Base-by-base conservation (phyloP, 116 monocot species). In the Papilionanthe hybrid region DNA sequence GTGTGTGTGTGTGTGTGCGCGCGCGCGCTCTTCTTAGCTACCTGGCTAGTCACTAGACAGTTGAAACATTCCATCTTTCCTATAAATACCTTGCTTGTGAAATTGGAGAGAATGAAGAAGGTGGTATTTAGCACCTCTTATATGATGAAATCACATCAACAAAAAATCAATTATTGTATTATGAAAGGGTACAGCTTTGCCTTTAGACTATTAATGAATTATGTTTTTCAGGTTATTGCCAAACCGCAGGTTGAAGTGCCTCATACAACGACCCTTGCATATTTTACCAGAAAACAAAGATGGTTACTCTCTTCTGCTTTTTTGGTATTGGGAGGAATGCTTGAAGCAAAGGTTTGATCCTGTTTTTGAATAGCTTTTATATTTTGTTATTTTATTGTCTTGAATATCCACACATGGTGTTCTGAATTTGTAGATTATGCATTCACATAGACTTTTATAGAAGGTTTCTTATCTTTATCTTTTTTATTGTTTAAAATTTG, bases 251-350 rank as follows among this genome's bases (percentile, higher is more conserved):
- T 82, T 93, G 77, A 93, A 90, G 85, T 63, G 67, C 47, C 93
- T 93, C 37, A 69, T 90, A 65, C 93, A 93, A 72, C 86, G 83
- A 27, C 93, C 87, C 15, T 76, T 93, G 72, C 79, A 82, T 81
- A 80, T 7, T 55, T 72, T 93, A 47, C 85, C 90, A 28, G 93
- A 88, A 82, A 87, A 86, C 37, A 90, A 84, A 79, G 93, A 93
- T 86, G 93, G 93, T 7, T 88, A 44, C 77, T 93, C 90, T 84
- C 85, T 93, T 77, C 78, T 93, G 79, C 85, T 93, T 29, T 93
- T 93, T 78, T 93, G 93, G 93, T 84, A 87, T 60, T 93, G 90
- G 90, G 93, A 93, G 73, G 90, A 93, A 73, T 89, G 87, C 85
- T 79, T 94, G 75, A 94, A 94, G 83, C 85, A 86, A 76, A 88